Evolutionary conservation across 164 flowering plant species (phyloP), one percentile per base, ranked within the genome.

Genomic region (Buxus sempervirens): DNA sequence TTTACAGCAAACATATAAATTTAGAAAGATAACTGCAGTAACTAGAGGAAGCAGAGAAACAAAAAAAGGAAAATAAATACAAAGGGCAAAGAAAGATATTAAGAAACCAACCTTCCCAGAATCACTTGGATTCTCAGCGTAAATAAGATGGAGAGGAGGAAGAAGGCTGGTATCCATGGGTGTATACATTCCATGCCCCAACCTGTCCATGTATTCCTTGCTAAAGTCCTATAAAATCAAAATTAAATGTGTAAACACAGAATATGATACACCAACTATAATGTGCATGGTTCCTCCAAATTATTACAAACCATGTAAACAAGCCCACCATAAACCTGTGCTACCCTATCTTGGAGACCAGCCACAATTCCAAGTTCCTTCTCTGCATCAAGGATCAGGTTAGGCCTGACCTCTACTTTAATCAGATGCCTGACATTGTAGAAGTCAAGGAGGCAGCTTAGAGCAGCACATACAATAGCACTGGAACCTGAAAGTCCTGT

Each of bases 401-500:
- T 85, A n/a, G 99, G 99, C 71, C 99, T 86, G 67, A 85, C 78
- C 69, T 88, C 96, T 27, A 96, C 95, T 79, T 88, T 85, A 64
- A 93, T 58, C 69, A 87, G 71, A 71, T 89, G 91, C 76, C 96
- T 84, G 60, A 93, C 89, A 20, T 86, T 65, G 73, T 88, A 95
- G 75, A 95, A 95, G 71, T 95, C 97, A 62, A 93, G 90, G 54
- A 95, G 81, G 83, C 99, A 95, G 76, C 72, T 89, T 26, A 95
- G 73, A 25, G 97, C 90, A 57, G 99, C 97, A 85, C 88, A 86
- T 8, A 90, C 96, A 64, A 95, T 92, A 19, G 97, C 99, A 81
- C 99, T 92, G 4, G 99, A 95, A 79, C 99, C 99, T 63, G 99
- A 95, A 80, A 95, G 98, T 70, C 99, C 99, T 64, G 91, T 79